phyloP scores from a whole-genome alignment of 2,329 filamentous ascomycete genomes.

The Cladosporium sp. region DNA sequence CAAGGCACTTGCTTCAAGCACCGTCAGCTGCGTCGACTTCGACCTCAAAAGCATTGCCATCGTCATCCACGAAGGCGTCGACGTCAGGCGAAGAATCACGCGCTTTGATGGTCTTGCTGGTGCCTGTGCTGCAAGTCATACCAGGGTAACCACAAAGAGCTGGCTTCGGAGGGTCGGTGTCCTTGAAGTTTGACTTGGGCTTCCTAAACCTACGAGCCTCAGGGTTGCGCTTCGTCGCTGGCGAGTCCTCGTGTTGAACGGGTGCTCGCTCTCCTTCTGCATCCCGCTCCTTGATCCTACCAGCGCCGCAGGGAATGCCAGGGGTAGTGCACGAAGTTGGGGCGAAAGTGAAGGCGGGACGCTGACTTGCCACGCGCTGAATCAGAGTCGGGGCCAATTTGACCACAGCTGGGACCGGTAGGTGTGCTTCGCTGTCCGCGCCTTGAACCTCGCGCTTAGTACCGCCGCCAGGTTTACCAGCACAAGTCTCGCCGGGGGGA shows the following conservation, averaged over 20 bases:
- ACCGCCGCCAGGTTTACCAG: neutral
- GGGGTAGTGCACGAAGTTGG: constrained; percentile 1
- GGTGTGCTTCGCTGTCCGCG: neutral
- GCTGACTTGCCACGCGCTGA: neutral
- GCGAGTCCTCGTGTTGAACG: no score
- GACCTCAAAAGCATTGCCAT: neutral
- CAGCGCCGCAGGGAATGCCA: neutral
- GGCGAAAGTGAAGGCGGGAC: neutral
- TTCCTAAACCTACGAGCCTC: no score
- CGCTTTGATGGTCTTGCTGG: no score
- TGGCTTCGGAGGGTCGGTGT: no score
- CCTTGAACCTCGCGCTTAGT: neutral
- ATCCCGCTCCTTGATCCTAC: no score
- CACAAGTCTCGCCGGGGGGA: neutral
- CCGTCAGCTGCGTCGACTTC: neutral
- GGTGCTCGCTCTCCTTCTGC: no score
- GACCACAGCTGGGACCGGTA: neutral
- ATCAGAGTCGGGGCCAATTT: neutral
- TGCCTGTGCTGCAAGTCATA: no score
- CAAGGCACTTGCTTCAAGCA: neutral
- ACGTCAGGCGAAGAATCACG: no score
- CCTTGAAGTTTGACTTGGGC: no score
- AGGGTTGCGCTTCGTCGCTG: no score
- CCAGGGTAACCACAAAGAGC: no score
- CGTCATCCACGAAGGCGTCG: neutral